These are phyloP conservation scores for Lithohypha guttulata DNA, from an alignment of 2,329 filamentous ascomycete genomes.

Conservation along the genomic window DNA sequence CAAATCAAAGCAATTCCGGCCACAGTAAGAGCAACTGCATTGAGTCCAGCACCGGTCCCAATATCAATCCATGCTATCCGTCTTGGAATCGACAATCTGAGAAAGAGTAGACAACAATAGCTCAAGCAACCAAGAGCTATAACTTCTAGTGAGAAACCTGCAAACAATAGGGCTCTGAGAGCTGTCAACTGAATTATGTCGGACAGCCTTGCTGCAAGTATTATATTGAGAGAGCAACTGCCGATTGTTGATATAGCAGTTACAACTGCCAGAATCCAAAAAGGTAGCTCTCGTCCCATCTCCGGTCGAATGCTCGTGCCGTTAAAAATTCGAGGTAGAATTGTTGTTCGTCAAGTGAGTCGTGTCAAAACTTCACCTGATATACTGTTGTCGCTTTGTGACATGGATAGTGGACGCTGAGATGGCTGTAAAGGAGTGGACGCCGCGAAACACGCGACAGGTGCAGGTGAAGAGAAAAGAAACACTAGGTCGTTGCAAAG, in stretches of 20 bases:
- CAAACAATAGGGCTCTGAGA: slow-evolving; percentile 16
- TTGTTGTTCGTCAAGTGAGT: too few relatives aligned
- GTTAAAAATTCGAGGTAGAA: too few relatives aligned
- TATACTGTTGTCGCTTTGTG: too few relatives aligned
- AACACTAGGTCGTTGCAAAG: not conserved
- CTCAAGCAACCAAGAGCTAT: slow-evolving; percentile 11
- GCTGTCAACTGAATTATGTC: slow-evolving; percentile 8
- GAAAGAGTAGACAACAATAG: slow-evolving; percentile 13
- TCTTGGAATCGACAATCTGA: not conserved
- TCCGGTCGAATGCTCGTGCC: too few relatives aligned
- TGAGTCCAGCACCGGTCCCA: slow-evolving; percentile 6
- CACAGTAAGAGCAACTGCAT: slow-evolving; percentile 5
- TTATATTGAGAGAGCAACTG: slow-evolving; percentile 16
- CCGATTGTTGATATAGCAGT: slow-evolving; percentile 14
- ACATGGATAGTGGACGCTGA: too few relatives aligned
- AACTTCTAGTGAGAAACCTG: slow-evolving; percentile 16
- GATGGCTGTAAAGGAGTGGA: too few relatives aligned
- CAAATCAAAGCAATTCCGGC: slow-evolving; percentile 18
- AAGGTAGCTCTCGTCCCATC: slow-evolving; percentile 7
- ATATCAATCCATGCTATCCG: not conserved
- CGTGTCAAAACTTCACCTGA: too few relatives aligned
- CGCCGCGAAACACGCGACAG: slow-evolving; percentile 10
- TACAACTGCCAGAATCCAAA: slow-evolving; percentile 17
- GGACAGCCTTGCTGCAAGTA: slow-evolving; percentile 14
- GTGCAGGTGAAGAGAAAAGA: not conserved